A percentile compares a stretch with the other conserved stretches of the same genome.
Evolutionary conservation across 108 stramenopile genomes (phyloP).

Genomic region (Skeletonema marinoi): DNA sequence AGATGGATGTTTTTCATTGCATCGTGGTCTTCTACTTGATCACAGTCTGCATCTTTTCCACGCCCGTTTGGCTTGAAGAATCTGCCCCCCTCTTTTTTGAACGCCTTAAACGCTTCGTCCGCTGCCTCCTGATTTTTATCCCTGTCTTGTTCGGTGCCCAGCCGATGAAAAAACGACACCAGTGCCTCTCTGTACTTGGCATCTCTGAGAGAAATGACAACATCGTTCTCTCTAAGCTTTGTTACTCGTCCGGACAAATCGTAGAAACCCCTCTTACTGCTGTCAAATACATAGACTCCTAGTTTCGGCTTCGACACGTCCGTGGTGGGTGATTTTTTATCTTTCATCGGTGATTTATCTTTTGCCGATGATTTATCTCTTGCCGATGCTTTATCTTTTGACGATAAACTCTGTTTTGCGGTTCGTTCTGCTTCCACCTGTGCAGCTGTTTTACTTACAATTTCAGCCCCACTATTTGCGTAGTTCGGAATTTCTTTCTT

Average conservation of each 20-base stretch:
- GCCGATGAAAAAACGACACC: neutral
- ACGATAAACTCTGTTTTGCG: neutral
- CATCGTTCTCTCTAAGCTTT: neutral
- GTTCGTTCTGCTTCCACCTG: neutral
- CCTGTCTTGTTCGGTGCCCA: neutral
- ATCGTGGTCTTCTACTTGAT: neutral
- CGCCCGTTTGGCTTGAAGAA: neutral
- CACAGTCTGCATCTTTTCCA: neutral
- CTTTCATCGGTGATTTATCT: too few relatives aligned
- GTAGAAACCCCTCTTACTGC: neutral
- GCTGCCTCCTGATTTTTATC: neutral
- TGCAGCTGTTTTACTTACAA: neutral
- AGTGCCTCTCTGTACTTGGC: neutral
- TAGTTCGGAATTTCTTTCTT: neutral
- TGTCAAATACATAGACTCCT: neutral
- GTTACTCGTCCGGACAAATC: neutral
- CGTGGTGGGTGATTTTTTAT: neutral
- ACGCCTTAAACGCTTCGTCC: neutral
- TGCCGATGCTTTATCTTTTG: neutral
- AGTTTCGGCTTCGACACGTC: neutral
- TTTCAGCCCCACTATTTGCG: neutral
- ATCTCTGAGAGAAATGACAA: neutral
- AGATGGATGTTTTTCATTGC: neutral
- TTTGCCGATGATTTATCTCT: neutral
- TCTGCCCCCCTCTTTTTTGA: neutral